Conservation (phyloP, 345 rosid genomes). For the Passiflora organensis region DNA sequence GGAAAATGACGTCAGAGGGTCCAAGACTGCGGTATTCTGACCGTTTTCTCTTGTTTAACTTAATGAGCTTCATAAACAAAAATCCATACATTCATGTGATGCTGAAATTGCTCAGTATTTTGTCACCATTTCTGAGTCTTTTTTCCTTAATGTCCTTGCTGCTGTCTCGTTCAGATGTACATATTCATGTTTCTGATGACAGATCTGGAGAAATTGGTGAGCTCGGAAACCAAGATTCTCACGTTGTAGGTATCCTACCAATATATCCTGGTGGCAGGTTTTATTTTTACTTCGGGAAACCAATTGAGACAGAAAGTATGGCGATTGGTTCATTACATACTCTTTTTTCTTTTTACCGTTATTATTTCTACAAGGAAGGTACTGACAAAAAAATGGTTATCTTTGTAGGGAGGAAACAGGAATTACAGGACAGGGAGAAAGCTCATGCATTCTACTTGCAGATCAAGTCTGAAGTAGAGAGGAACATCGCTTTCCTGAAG, state of each 20-base stretch:
- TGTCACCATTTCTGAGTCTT: too few relatives aligned
- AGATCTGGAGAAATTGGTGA: conserved; percentile 51
- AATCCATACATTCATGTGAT: too few relatives aligned
- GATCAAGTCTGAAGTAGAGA: conserved; percentile 61
- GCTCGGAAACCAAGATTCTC: conserved; percentile 41
- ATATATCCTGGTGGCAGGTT: conserved; percentile 72
- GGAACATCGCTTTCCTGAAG: conserved; percentile 45
- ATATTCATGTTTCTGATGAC: conserved; percentile 6
- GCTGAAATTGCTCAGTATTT: too few relatives aligned
- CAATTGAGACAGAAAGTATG: conserved; percentile 67
- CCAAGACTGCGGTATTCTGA: conserved; percentile 41
- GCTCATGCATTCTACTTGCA: conserved; percentile 55
- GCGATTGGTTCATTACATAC: not conserved
- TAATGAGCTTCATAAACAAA: too few relatives aligned
- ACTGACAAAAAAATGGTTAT: not conserved
- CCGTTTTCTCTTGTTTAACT: not conserved
- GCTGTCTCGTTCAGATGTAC: not conserved
- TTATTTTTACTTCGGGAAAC: conserved; percentile 70
- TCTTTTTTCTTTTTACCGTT: too few relatives aligned
- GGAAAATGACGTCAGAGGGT: conserved; percentile 28
- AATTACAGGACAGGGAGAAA: conserved; percentile 43
- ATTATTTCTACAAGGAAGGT: not conserved
- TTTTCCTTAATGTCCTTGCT: not conserved
- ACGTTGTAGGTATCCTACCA: conserved; percentile 54
- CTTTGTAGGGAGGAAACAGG: conserved; percentile 41